Evolutionary conservation across 2,329 filamentous ascomycete genomes (phyloP), one percentile per base, ranked within the genome.

Genomic region (Epicoccum nigrum): DNA sequence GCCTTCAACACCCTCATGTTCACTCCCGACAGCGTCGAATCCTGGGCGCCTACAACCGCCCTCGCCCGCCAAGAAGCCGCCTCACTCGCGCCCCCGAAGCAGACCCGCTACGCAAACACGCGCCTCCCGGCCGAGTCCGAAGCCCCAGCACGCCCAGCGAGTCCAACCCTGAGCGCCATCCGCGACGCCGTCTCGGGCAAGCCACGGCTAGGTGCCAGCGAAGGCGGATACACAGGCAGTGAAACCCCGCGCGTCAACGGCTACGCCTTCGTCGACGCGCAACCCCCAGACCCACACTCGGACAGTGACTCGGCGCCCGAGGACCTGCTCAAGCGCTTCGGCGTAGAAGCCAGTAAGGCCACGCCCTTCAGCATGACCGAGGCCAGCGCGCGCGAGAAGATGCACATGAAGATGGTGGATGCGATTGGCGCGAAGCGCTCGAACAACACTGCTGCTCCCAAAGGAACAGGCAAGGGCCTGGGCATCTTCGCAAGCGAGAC

Each of bases 181-280:
- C 85, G 87, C 58, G 91, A 92, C 62, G 92, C 92, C 7, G 91
- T 97, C 48, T 85, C 88, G 1, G 90, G 92, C 8, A 84, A 80
- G 7, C 84, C 87, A 4, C 82, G 84, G 7, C 76, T 80, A 2
- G 82, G 80, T 7, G 83, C 86, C 19, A 84, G 84, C 11, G 86
- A 90, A 59, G 80, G 80, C 2, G 80, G 81, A 2, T 83, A 79
- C 54, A 79, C 79, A 1, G 88, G 87, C 13, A 82, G 81, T 51
- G 92, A 95, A 72, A 97, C 93, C 0, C 94, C 93, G 0, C 83
- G 90, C 2, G 90, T 97, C 0, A 96, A 95, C 57, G 94, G 94
- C 1, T 99, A 97, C 71, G 84, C 91, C 0, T 97, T 96, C 73
- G 92, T 99, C 28, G 92, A 96, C 61, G 91, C 95, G 49, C 90